Percentiles rank a stretch among this genome's conserved stretches.
phyloP scores from a whole-genome alignment of 1,139 yeast species.

The Blastobotrys elegans region DNA sequence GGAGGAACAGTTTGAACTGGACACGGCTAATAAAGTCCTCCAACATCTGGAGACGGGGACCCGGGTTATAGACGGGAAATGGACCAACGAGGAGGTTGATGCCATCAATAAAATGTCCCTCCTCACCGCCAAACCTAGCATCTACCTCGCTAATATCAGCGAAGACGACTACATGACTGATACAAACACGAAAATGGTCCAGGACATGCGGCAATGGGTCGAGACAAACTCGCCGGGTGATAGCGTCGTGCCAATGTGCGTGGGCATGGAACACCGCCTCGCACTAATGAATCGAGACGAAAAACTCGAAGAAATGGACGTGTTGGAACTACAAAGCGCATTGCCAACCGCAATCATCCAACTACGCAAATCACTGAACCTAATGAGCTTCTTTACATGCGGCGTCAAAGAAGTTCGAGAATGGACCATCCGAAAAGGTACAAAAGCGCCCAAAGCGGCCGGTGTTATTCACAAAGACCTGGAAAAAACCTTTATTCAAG shows the following conservation, averaged over 20 bases:
- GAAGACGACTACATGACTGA: conserved; percentile 80
- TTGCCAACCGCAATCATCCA: conserved; percentile 69
- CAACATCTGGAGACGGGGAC: conserved; percentile 69
- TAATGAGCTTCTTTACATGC: conserved; percentile 81
- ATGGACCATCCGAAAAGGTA: conserved; percentile 80
- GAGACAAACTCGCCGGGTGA: conserved; percentile 83
- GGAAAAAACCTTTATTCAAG: conserved; percentile 75
- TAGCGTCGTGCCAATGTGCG: conserved; percentile 77
- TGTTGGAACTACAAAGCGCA: conserved; percentile 68
- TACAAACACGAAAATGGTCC: conserved; percentile 21
- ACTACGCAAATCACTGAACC: conserved; percentile 56
- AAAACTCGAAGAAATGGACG: conserved; percentile 74
- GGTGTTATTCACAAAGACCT: conserved; percentile 89
- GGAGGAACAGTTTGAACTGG: conserved; percentile 67
- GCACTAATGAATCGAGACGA: conserved; percentile 71
- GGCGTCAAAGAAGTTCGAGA: conserved; percentile 88
- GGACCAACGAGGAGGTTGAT: conserved; percentile 89
- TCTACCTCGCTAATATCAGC: conserved; percentile 80
- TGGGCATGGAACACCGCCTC: conserved; percentile 77
- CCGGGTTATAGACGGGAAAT: conserved; percentile 80
- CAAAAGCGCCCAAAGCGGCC: conserved; percentile 91
- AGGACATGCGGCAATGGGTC: conserved; percentile 81
- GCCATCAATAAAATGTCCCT: conserved; percentile 75
- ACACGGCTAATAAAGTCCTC: conserved; percentile 67
- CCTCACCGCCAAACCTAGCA: conserved; percentile 89